These are phyloP conservation scores for Verbena officinalis DNA, from an alignment of 257 asterid species.

Conservation along the genomic window DNA sequence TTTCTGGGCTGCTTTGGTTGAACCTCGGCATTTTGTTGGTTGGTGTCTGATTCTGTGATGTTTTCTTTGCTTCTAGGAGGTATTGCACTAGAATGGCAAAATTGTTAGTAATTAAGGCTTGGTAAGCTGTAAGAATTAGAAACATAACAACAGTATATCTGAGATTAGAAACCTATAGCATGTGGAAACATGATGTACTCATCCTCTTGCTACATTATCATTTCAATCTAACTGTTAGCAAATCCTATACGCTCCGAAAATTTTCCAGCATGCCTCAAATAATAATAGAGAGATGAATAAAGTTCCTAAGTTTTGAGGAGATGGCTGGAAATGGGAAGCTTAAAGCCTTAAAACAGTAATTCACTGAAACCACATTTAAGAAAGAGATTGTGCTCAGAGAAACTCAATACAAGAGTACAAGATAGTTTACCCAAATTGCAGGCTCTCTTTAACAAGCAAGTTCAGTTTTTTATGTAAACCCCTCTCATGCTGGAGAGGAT, in stretches of 20 bases:
- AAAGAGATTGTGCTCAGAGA: constrained; percentile 17
- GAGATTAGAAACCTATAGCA: background rate
- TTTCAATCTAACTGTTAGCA: background rate
- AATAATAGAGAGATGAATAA: background rate
- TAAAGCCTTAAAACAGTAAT: constrained; percentile 12
- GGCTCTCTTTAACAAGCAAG: constrained; percentile 89
- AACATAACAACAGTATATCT: background rate
- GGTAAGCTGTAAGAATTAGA: constrained; percentile 18
- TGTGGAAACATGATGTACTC: constrained; percentile 1
- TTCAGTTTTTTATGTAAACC: constrained; percentile 87
- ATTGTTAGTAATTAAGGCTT: constrained; percentile 13
- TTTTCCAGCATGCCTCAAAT: constrained; percentile 4
- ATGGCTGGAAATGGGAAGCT: constrained; percentile 10
- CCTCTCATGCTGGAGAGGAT: constrained; percentile 80
- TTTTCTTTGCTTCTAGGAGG: constrained; percentile 51
- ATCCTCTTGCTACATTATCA: background rate
- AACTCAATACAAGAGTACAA: constrained; percentile 18
- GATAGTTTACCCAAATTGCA: constrained; percentile 71
- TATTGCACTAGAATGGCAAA: constrained; percentile 54
- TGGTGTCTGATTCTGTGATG: constrained; percentile 36
- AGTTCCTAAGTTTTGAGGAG: constrained; percentile 12
- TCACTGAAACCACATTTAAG: background rate
- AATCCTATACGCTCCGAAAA: background rate
- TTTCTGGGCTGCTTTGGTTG: constrained; percentile 33
- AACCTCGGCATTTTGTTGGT: constrained; percentile 37